Evolutionary conservation across 2,329 filamentous ascomycete genomes (phyloP).

Genomic region (Waltergamsia citrina): DNA sequence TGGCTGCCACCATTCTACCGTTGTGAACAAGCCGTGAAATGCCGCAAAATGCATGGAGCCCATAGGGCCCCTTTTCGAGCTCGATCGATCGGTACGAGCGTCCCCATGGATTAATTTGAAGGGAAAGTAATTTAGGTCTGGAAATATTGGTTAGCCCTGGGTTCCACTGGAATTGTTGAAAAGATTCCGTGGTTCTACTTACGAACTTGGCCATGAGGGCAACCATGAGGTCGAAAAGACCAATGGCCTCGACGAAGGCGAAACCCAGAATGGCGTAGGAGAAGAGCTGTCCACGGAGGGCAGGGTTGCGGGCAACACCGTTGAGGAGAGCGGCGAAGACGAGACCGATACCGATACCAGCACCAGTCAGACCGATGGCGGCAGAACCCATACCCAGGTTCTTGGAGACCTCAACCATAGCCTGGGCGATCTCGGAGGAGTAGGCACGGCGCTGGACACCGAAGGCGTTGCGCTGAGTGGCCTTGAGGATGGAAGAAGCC

Average conservation of each 20-base stretch:
- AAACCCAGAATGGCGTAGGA: constrained; percentile 93
- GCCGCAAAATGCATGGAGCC: constrained; percentile 14
- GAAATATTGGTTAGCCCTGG: neutral
- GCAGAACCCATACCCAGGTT: constrained; percentile 84
- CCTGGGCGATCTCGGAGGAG: constrained; percentile 81
- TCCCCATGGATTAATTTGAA: constrained; percentile 15
- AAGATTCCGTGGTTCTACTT: constrained; percentile 24
- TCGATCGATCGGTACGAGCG: constrained; percentile 25
- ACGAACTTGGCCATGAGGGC: constrained; percentile 90
- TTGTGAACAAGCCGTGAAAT: constrained; percentile 14
- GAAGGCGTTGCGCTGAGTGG: constrained; percentile 57
- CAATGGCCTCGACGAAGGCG: constrained; percentile 88
- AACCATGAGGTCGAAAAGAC: constrained; percentile 86
- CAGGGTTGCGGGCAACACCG: constrained; percentile 88
- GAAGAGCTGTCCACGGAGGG: constrained; percentile 92
- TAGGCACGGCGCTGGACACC: constrained; percentile 62
- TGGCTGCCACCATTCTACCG: constrained; percentile 9
- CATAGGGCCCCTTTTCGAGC: constrained; percentile 17
- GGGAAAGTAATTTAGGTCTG: constrained; percentile 26
- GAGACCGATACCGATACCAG: constrained; percentile 91
- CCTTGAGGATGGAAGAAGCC: constrained; percentile 55
- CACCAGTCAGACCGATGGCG: constrained; percentile 86
- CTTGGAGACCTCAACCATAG: constrained; percentile 84
- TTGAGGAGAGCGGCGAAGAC: constrained; percentile 86
- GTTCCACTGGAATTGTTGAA: constrained; percentile 1